Evolutionary conservation across 768 basidiomycete genomes (phyloP), one percentile per base, ranked within the genome.

Genomic region (Xerocomus potaroensis): DNA sequence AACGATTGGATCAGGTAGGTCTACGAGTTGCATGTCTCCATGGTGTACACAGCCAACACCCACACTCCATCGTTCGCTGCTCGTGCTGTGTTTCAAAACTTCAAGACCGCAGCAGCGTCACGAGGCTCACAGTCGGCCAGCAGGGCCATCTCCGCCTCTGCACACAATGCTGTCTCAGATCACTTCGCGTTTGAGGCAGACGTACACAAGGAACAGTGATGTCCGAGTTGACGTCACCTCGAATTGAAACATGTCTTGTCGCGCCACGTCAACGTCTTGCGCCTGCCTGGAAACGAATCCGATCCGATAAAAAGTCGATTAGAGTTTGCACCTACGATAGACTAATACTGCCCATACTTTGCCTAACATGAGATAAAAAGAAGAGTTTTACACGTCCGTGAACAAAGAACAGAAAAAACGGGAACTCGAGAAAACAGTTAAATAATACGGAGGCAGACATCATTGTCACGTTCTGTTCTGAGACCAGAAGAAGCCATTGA

Each of bases 381-480:
- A 31, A 15, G 33, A n/a, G 12, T 5, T 29, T 29, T 12, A 14
- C 3, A 37, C 4, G 41, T 41, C 30, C 30, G 10, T 22, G 19
- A 18, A 31, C 12, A 31, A 41, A 18, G 19, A 22, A 9, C 3
- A 22, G 19, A 14, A 41, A 30, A 30, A 16, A 33, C 12, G n/a
- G n/a, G n/a, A n/a, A n/a, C n/a, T n/a, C 26, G 31, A 14, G 16
- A 41, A 30, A 19, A 43, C 43, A 49, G 29, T 56, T 56, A 43
- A 45, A 59, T 59, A 62, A 36, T 5, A 34, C 36, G 41, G 26
- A 26, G 11, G 37, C 41, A 47, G 24, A 44, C 41, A 16, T 31
- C 35, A 27, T 37, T 32, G 30, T 30, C 15, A 41, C 33, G 21
- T 11, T n/a, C n/a, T n/a, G n/a, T n/a, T n/a, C n/a, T n/a, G n/a